A percentile compares a stretch with the other conserved stretches of the same genome.
Evolutionary conservation across 169 alveolate genomes (phyloP).

Genomic region (Plasmodium fragile): DNA sequence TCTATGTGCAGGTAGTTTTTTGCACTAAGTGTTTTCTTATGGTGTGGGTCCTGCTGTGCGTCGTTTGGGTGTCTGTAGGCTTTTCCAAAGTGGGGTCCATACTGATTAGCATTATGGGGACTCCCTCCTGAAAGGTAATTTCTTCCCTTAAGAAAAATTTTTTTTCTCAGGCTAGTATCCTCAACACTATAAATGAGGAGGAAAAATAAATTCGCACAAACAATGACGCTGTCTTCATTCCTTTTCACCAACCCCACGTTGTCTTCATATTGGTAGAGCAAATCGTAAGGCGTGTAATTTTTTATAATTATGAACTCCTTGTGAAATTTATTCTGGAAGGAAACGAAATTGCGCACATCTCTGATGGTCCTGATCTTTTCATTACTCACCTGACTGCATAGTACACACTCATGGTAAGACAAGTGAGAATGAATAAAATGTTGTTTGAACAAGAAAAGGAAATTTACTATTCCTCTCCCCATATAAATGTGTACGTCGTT

Average conservation of each 20-base stretch:
- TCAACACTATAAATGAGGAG: constrained; percentile 12
- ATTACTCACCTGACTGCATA: background rate
- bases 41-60: background rate
- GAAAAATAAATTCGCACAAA: constrained; percentile 7
- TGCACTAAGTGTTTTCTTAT: background rate
- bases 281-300: constrained; percentile 41
- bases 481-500: constrained; percentile 32
- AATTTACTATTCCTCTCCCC: constrained; percentile 20
- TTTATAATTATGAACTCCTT: constrained; percentile 20
- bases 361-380: background rate
- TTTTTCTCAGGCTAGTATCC: background rate
- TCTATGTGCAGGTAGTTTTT: constrained; percentile 31
- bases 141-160: background rate
- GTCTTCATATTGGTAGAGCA: constrained; percentile 26
- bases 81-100: background rate
- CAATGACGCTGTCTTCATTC: constrained; percentile 5
- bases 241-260: constrained; percentile 26
- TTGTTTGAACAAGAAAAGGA: constrained; percentile 2
- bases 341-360: constrained; percentile 6
- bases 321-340: background rate
- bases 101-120: background rate
- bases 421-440: constrained; percentile 25
- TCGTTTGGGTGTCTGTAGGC: background rate
- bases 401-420: constrained; percentile 15
- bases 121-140: background rate